Conservation (phyloP, 1,284 basidiomycete species). For the Lignosus rhinocerotis region DNA sequence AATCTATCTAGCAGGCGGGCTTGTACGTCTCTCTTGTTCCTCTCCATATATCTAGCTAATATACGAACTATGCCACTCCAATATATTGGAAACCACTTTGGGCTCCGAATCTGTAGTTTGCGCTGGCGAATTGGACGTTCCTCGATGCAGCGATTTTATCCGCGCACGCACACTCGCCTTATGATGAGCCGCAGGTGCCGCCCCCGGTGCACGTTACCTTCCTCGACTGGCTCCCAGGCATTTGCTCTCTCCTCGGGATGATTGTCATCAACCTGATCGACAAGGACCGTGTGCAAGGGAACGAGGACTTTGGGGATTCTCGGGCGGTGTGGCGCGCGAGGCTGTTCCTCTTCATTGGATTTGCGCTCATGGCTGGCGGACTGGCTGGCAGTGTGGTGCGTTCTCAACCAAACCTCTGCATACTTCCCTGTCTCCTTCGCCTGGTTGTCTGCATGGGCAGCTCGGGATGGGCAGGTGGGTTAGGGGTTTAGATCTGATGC, state of each 20-base stretch:
- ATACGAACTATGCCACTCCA: not conserved
- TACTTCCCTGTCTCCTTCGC: too few species aligned
- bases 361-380: slow-evolving; percentile 86
- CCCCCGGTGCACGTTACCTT: slow-evolving; percentile 87
- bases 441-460: too few species aligned
- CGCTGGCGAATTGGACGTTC: slow-evolving; percentile 94
- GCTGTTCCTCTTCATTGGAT: slow-evolving; percentile 90
- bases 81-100: not conserved
- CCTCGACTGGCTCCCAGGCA: slow-evolving; percentile 94
- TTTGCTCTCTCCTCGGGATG: slow-evolving; percentile 94
- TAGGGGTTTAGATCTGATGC: not conserved
- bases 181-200: slow-evolving; percentile 66
- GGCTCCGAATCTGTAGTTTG: slow-evolving; percentile 64
- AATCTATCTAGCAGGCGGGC: slow-evolving; percentile 88
- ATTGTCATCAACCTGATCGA: slow-evolving; percentile 93
- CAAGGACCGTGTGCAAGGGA: slow-evolving; percentile 86
- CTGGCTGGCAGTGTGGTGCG: slow-evolving; percentile 50
- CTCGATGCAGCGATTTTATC: slow-evolving; percentile 92
- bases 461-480: too few species aligned
- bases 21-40: slow-evolving; percentile 57
- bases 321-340: slow-evolving; percentile 62
- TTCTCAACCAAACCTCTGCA: not conserved
- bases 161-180: slow-evolving; percentile 74
- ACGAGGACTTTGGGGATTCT: slow-evolving; percentile 79
- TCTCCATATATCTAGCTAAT: not conserved